Conservation (phyloP, 2,329 filamentous ascomycete genomes). For the Byssothecium circinans region DNA sequence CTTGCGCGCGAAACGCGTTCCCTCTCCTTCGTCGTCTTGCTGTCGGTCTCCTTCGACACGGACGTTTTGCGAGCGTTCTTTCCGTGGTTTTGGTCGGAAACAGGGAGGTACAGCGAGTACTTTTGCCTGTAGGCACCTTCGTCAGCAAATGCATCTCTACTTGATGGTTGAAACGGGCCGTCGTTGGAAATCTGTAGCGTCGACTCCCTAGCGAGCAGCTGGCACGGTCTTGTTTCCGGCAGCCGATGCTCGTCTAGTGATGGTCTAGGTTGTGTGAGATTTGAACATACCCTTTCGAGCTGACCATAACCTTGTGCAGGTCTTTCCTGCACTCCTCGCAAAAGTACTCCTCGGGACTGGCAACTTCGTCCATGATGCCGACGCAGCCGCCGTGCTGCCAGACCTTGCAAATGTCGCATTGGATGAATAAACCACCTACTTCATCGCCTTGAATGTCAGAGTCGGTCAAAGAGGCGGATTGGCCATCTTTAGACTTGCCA, state of each 20-base stretch:
- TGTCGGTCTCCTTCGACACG: conserved; percentile 63
- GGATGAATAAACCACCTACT: conserved; percentile 91
- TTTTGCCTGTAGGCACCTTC: conserved; percentile 52
- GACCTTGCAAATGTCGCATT: conserved; percentile 96
- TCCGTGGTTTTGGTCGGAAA: conserved; percentile 55
- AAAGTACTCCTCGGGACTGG: conserved; percentile 95
- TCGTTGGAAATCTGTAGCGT: too few species aligned
- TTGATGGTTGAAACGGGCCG: too few species aligned
- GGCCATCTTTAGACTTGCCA: conserved; percentile 50
- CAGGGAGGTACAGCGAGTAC: conserved; percentile 66
- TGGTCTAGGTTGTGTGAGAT: conserved; percentile 2
- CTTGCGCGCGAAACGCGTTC: conserved; percentile 58
- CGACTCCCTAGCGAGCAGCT: too few species aligned
- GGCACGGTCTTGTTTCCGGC: too few species aligned
- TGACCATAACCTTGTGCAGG: conserved; percentile 79
- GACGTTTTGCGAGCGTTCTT: conserved; percentile 62
- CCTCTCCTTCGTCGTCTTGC: conserved; percentile 57
- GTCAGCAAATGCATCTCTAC: conserved; percentile 2
- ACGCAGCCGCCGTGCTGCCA: conserved; percentile 99
- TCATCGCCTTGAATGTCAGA: conserved; percentile 64
- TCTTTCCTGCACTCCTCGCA: conserved; percentile 94
- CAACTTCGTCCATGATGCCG: conserved; percentile 90
- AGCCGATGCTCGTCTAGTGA: not conserved
- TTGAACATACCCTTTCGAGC: conserved; percentile 77
- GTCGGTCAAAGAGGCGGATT: conserved; percentile 58